Percentiles rank a stretch among this genome's conserved stretches.
Conservation (phyloP, 2,329 filamentous ascomycete species). For the Pestalotiopsis sp. region DNA sequence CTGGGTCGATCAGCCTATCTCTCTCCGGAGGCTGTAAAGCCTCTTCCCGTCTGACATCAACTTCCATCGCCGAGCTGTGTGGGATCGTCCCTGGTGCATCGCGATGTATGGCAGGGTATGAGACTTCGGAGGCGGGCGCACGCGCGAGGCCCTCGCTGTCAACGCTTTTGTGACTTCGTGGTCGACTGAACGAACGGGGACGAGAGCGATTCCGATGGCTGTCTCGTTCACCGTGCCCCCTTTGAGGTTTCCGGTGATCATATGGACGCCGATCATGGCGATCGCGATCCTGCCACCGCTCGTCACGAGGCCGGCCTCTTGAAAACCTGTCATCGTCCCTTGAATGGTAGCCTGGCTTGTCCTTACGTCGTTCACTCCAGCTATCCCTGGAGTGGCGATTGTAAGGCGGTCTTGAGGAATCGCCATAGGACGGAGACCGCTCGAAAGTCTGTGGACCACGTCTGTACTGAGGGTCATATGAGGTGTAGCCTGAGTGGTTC, state of each 20-base stretch:
- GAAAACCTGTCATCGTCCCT: neutral
- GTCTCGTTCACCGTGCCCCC: neutral
- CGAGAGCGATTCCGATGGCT: neutral
- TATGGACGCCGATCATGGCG: neutral
- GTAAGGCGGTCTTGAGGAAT: neutral
- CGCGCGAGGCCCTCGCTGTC: neutral
- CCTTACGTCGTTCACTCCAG: constrained; percentile 6
- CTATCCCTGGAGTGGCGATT: constrained; percentile 5
- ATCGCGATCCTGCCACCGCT: constrained; percentile 1
- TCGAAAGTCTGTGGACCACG: constrained; percentile 1
- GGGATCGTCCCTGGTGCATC: neutral
- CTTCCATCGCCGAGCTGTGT: neutral
- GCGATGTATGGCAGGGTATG: neutral
- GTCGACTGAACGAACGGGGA: constrained; percentile 1
- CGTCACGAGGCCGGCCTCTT: neutral
- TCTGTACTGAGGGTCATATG: neutral
- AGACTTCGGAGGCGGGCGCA: neutral
- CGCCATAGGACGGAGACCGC: neutral
- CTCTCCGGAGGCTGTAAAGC: neutral
- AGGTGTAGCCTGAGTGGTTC: neutral
- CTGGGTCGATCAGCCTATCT: neutral
- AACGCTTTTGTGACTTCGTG: neutral
- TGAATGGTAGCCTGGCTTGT: neutral
- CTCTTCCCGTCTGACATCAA: neutral
- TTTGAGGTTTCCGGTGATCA: constrained; percentile 5